Percentiles rank a stretch among this genome's conserved stretches.
Evolutionary conservation across 768 basidiomycete genomes (phyloP).

Genomic region (Mycena belliarum): DNA sequence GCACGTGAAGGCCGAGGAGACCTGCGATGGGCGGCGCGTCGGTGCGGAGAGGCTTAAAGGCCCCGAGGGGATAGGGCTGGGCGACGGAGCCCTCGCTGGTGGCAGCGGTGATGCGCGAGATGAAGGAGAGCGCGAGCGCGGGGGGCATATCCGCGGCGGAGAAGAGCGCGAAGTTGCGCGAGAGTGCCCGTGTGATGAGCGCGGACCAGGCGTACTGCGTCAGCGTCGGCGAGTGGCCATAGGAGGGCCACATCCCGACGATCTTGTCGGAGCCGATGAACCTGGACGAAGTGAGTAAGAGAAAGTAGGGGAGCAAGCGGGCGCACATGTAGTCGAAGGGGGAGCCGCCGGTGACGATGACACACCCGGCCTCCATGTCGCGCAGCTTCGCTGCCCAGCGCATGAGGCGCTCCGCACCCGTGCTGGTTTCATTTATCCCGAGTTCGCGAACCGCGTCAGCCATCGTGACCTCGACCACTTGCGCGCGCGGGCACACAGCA

Average conservation of each 20-base stretch:
- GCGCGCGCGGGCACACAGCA: background rate
- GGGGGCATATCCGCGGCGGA: background rate
- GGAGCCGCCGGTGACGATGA: slow-evolving; percentile 6
- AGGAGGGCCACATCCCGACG: slow-evolving; percentile 3
- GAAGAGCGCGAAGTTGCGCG: slow-evolving; percentile 14
- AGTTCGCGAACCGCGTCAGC: background rate
- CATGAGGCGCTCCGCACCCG: slow-evolving; percentile 6
- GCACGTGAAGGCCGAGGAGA: slow-evolving; percentile 14
- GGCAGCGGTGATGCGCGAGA: slow-evolving; percentile 1
- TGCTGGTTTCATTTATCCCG: background rate
- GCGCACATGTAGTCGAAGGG: slow-evolving; percentile 15
- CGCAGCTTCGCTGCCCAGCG: slow-evolving; percentile 12
- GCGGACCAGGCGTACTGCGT: slow-evolving; percentile 13
- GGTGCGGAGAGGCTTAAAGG: slow-evolving; percentile 9
- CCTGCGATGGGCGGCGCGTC: slow-evolving; percentile 7
- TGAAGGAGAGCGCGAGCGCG: slow-evolving; percentile 4
- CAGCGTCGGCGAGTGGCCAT: slow-evolving; percentile 10
- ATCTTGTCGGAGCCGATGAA: slow-evolving; percentile 2
- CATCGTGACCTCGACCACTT: slow-evolving; percentile 3
- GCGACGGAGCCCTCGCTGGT: background rate
- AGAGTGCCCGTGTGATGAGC: slow-evolving; percentile 14
- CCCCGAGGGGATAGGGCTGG: background rate
- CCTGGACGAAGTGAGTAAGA: background rate
- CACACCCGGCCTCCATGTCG: slow-evolving; percentile 6
- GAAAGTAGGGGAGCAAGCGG: background rate